Conservation (phyloP, 129 eudicot genomes). For the Erigeron canadensis region DNA sequence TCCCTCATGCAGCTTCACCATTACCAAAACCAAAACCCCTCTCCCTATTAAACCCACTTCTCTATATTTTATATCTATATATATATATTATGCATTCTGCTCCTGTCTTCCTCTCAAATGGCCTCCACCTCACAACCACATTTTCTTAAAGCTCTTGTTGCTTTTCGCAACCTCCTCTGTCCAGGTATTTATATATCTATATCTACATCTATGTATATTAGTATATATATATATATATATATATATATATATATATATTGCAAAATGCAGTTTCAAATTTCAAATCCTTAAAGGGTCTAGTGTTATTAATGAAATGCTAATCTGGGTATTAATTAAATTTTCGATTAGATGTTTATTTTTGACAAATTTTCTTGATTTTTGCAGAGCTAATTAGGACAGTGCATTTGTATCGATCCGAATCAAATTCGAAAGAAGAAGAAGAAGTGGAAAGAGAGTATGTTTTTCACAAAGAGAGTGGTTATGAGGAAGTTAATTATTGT, state of each 20-base stretch:
- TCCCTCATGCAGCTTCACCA: not conserved
- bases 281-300: slow-evolving; percentile 8
- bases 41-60: slow-evolving; percentile 23
- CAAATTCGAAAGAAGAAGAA: slow-evolving; percentile 35
- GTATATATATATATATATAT: too few relatives aligned
- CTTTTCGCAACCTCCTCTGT: slow-evolving; percentile 40
- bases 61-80: not conserved
- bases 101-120: slow-evolving; percentile 24
- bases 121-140: slow-evolving; percentile 32
- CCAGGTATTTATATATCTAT: slow-evolving; percentile 27
- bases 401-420: slow-evolving; percentile 44
- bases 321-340: not conserved
- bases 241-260: not conserved
- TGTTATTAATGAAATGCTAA: not conserved
- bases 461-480: slow-evolving; percentile 38
- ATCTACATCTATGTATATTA: not conserved
- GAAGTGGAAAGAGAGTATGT: slow-evolving; percentile 50
- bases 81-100: slow-evolving; percentile 11
- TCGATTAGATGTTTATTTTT: not conserved
- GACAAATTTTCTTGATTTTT: slow-evolving; percentile 13
- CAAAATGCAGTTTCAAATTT: slow-evolving; percentile 22
- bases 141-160: slow-evolving; percentile 46
- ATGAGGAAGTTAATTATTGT: slow-evolving; percentile 40
- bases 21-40: slow-evolving; percentile 39
- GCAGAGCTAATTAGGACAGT: slow-evolving; percentile 54